Conservation (phyloP, 2,329 filamentous ascomycete species). For the Simplicillium sp. region DNA sequence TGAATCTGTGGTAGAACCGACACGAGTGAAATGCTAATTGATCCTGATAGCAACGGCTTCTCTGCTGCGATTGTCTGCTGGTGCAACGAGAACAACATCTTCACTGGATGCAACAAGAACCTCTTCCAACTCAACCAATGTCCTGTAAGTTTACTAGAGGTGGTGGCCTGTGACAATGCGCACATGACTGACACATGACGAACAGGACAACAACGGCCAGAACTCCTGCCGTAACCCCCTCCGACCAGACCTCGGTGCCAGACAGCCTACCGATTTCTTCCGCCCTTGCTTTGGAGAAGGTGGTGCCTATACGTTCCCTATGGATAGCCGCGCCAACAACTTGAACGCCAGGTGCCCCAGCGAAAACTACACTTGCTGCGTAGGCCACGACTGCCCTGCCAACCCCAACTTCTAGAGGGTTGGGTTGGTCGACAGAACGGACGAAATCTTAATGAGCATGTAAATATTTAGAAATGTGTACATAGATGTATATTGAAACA, state of each 20-base stretch:
- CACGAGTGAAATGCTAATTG: not conserved
- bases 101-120: not conserved
- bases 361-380: not conserved
- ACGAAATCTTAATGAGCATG: not conserved
- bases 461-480: not conserved
- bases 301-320: not conserved
- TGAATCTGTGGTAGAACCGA: not conserved
- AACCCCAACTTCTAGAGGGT: not conserved
- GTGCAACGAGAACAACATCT: not conserved
- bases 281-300: not conserved
- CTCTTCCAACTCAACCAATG: not conserved
- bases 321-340: not conserved
- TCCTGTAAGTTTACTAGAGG: not conserved
- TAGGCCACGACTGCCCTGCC: not conserved
- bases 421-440: not conserved
- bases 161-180: too few relatives aligned
- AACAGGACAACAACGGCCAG: not conserved
- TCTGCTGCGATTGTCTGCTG: not conserved
- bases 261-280: not conserved
- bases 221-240: not conserved
- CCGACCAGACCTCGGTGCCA: not conserved
- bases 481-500: not conserved
- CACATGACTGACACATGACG: not conserved
- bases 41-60: not conserved
- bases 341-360: not conserved